Percentiles rank a stretch among this genome's conserved stretches.
Evolutionary conservation across 2,329 filamentous ascomycete species (phyloP).

Genomic region (Trichoderma harzianum): DNA sequence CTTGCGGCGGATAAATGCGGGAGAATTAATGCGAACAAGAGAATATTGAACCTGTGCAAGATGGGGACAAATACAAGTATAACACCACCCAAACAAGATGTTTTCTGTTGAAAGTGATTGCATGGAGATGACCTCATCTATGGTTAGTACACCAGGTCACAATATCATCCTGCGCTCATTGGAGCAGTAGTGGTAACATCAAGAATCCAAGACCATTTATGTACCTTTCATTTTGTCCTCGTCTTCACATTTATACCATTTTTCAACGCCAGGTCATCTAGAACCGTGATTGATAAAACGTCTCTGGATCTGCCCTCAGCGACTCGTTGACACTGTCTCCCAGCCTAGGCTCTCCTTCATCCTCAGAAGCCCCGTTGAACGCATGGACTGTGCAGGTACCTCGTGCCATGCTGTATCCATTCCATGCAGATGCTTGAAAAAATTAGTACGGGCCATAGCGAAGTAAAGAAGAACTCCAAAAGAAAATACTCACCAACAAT

Average conservation of each 20-base stretch:
- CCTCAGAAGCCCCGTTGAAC: constrained; percentile 64
- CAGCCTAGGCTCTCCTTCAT: constrained; percentile 60
- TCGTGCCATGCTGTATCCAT: constrained; percentile 67
- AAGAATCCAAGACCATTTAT: background rate
- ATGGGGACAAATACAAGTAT: background rate
- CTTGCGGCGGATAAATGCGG: background rate
- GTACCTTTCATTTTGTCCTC: background rate
- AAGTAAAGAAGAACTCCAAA: too few species aligned
- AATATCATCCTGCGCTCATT: background rate
- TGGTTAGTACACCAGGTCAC: background rate
- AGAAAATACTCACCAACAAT: constrained; percentile 56
- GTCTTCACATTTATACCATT: background rate
- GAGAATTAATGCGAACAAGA: background rate
- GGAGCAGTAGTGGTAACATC: background rate
- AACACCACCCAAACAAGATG: background rate
- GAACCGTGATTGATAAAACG: constrained; percentile 19
- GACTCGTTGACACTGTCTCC: constrained; percentile 59
- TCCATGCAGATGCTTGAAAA: constrained; percentile 71
- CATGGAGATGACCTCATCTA: background rate
- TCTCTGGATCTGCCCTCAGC: constrained; percentile 41
- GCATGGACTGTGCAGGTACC: constrained; percentile 77
- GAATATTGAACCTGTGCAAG: background rate
- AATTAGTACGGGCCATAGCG: background rate
- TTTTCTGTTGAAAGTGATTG: background rate
- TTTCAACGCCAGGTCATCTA: background rate